Evolutionary conservation across 2,329 filamentous ascomycete genomes (phyloP).

Genomic region (Monilinia fructicola): DNA sequence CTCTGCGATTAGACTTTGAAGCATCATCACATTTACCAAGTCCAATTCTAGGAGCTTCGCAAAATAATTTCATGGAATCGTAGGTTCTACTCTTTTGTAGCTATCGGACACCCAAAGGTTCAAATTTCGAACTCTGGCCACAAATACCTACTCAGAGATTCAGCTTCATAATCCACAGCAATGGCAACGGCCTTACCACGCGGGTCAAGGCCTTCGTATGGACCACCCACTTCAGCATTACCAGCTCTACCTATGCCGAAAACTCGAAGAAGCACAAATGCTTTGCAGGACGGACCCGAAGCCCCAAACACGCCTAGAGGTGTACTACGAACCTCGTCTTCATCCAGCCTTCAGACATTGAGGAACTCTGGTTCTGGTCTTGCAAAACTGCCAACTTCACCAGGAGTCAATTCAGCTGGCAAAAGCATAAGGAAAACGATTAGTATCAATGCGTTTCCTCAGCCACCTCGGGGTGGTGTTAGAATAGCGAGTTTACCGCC

Average conservation of each 20-base stretch:
- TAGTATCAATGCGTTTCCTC: slow-evolving; percentile 91
- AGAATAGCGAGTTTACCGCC: slow-evolving; percentile 61
- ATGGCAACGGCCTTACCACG: slow-evolving; percentile 43
- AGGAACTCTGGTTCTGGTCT: slow-evolving; percentile 48
- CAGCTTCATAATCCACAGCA: slow-evolving; percentile 20
- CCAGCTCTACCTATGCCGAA: slow-evolving; percentile 74
- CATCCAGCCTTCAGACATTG: slow-evolving; percentile 53
- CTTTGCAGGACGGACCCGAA: slow-evolving; percentile 40
- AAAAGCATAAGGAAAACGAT: slow-evolving; percentile 81
- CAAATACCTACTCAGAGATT: neutral
- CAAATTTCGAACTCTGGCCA: neutral
- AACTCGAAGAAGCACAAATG: slow-evolving; percentile 65
- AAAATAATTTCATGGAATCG: slow-evolving; percentile 17
- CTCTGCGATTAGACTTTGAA: neutral
- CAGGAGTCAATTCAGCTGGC: slow-evolving; percentile 57
- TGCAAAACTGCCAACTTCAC: slow-evolving; percentile 55
- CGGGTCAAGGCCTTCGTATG: slow-evolving; percentile 66
- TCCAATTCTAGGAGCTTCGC: neutral
- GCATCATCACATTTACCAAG: neutral
- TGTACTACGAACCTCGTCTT: slow-evolving; percentile 59
- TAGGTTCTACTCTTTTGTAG: slow-evolving; percentile 16
- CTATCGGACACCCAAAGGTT: slow-evolving; percentile 17
- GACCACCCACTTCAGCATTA: slow-evolving; percentile 69
- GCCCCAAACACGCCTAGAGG: slow-evolving; percentile 52
- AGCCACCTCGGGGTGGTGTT: slow-evolving; percentile 71